Evolutionary conservation across 139 green algal genomes (phyloP), one percentile per base, ranked within the genome.

Genomic region (Haematococcus lacustris): DNA sequence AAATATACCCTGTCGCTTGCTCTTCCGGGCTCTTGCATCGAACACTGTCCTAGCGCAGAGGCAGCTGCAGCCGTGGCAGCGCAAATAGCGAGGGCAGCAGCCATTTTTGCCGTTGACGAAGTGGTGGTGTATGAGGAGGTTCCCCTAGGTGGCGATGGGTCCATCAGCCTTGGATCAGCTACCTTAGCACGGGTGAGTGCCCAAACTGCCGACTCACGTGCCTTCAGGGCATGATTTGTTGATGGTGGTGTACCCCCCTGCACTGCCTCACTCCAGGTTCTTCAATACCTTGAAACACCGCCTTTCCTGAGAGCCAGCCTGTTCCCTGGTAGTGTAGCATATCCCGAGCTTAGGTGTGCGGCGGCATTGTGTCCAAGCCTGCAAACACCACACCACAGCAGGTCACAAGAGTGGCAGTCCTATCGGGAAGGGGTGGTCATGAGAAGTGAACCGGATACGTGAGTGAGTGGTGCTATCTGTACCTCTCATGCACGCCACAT

Each of bases 261-360:
- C n/a, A n/a, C n/a, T n/a, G n/a, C n/a, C n/a, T n/a, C n/a, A n/a
- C n/a, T n/a, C n/a, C n/a, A n/a, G n/a, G n/a, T n/a, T n/a, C 75
- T 93, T 68, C 91, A 96, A 79, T 95, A 87, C 70, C 80, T 93
- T 76, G 91, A 96, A 80, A 96, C 91, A 1, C 91, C 91, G 3
- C 60, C 60, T 17, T 67, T 39, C 60, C 17, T 38, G 30, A 30
- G 60, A 7, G 25, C 33, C 37, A 35, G 2, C 5, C 38, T 70
- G 37, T 51, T 51, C 9, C 64, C 64, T 7, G 21, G 21, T 9
- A 51, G 64, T 51, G 64, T 51, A 38, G 43, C 67, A 3, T 50
- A 60, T 34, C 40, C 40, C 33, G 67, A 72, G 43, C 67, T 72
- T 32, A 38, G 39, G 7, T 43, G 47, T n/a, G 67, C 47, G 13